phyloP scores from a whole-genome alignment of 768 basidiomycete genomes.

The Mycena vulgaris region DNA sequence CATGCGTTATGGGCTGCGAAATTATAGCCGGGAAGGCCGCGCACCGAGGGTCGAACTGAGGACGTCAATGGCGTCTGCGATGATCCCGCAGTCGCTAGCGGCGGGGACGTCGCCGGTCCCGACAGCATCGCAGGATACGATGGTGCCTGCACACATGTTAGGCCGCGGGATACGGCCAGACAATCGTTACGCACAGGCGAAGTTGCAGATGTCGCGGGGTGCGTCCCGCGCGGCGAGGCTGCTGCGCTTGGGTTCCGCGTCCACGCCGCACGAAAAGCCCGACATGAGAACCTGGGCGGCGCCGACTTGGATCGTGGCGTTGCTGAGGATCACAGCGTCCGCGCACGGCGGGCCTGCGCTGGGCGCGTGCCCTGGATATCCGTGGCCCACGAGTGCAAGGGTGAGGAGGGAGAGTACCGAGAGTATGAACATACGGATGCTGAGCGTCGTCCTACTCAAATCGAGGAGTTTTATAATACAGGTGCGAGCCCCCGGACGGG shows the following conservation, averaged over 20 bases:
- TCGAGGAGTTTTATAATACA: neutral
- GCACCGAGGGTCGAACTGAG: neutral
- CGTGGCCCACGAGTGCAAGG: neutral
- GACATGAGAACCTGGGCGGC: slow-evolving; percentile 10
- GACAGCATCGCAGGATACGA: slow-evolving; percentile 8
- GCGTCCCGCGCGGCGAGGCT: neutral
- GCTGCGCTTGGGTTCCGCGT: neutral
- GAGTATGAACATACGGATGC: neutral
- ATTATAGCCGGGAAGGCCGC: neutral
- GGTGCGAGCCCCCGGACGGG: too few species aligned
- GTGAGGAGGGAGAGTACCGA: neutral
- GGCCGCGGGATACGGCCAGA: neutral
- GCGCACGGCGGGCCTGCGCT: neutral
- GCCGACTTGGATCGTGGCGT: slow-evolving; percentile 8
- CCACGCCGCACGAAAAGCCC: neutral
- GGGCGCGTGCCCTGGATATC: neutral
- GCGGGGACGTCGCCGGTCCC: neutral
- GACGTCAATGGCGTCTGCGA: slow-evolving; percentile 16
- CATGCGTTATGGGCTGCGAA: neutral
- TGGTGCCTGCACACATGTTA: neutral
- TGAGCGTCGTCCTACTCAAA: neutral
- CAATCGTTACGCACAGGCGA: neutral
- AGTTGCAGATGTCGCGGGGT: slow-evolving; percentile 12
- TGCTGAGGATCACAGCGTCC: neutral
- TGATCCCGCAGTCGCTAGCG: slow-evolving; percentile 18